Conservation (phyloP, 208 protist species). For the Acanthamoeba divionensis region DNA sequence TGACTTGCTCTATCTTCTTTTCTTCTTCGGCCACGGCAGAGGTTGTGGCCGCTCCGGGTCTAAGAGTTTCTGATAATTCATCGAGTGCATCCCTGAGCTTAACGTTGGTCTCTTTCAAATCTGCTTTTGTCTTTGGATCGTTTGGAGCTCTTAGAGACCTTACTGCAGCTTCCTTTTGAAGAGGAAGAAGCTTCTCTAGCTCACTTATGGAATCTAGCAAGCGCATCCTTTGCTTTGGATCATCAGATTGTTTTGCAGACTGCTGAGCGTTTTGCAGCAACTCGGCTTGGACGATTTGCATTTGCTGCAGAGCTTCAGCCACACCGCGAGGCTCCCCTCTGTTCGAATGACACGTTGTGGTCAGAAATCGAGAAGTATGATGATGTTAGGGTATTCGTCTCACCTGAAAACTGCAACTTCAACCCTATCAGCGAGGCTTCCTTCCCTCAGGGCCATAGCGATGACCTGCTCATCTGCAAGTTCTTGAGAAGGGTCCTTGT, state of each 20-base stretch:
- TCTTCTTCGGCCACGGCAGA: background rate
- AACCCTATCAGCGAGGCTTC: background rate
- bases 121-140: conserved; percentile 1
- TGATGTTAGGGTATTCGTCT: too few species aligned
- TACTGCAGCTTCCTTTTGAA: background rate
- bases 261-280: background rate
- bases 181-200: background rate
- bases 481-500: conserved; percentile 14
- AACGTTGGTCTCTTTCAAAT: background rate
- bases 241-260: background rate
- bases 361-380: too few species aligned
- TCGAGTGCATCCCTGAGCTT: background rate
- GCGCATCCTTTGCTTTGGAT: background rate
- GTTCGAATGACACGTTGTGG: too few species aligned
- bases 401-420: background rate
- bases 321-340: background rate
- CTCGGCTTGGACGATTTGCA: background rate
- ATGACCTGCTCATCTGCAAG: background rate
- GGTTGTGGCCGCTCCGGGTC: background rate
- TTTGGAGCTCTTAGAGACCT: background rate
- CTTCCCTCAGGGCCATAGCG: background rate
- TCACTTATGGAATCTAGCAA: background rate
- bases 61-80: background rate
- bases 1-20: background rate
- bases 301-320: background rate